Percentiles rank a stretch among this genome's conserved stretches.
Evolutionary conservation across 1,139 yeast genomes (phyloP).

Genomic region (Saccharomycopsis crataegensis): DNA sequence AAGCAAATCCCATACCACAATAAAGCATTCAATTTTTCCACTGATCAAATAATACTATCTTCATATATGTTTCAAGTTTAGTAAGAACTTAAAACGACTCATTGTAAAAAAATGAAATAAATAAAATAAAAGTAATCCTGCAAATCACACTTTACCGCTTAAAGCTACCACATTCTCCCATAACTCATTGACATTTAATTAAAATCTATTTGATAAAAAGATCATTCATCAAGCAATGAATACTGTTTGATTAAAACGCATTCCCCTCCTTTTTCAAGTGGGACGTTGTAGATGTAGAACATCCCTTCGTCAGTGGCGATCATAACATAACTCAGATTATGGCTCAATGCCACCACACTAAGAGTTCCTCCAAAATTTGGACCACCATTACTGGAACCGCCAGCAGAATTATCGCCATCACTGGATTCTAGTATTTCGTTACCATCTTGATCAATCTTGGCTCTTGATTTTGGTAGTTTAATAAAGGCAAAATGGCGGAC

Average conservation of each 20-base stretch:
- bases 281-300: slow-evolving; percentile 26
- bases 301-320: slow-evolving; percentile 27
- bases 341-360: slow-evolving; percentile 25
- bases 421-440: not conserved
- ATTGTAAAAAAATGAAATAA: too few species aligned
- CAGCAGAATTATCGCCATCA: not conserved
- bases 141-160: too few species aligned
- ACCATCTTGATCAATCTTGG: slow-evolving; percentile 24
- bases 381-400: not conserved
- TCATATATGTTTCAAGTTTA: too few species aligned
- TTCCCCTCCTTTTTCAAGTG: slow-evolving; percentile 28
- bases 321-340: slow-evolving; percentile 23
- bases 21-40: too few species aligned
- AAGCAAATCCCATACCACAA: too few species aligned
- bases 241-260: slow-evolving; percentile 34
- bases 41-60: too few species aligned
- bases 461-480: slow-evolving; percentile 31
- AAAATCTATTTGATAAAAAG: too few species aligned
- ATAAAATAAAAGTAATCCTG: too few species aligned
- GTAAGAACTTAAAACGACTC: too few species aligned
- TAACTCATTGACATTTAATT: too few species aligned
- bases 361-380: slow-evolving; percentile 3
- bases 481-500: slow-evolving; percentile 34
- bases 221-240: not conserved
- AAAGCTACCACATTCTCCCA: too few species aligned